These are phyloP conservation scores for Corylus heterophylla DNA, from an alignment of 306 rosid genomes.

Conservation along the genomic window DNA sequence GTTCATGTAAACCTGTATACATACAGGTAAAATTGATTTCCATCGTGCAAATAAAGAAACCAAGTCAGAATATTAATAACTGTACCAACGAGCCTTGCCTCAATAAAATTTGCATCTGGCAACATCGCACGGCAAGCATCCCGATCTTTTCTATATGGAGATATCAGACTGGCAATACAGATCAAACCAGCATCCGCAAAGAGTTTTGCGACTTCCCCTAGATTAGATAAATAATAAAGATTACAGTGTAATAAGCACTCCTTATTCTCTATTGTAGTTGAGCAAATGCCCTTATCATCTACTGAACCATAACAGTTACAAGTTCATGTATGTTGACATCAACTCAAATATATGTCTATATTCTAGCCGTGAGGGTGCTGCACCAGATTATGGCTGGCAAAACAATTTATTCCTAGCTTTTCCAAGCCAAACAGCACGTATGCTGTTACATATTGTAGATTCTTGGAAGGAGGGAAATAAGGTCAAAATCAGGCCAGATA, in stretches of 20 bases:
- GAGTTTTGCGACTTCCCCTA: conserved; percentile 84
- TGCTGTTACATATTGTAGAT: neutral
- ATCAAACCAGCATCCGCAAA: conserved; percentile 82
- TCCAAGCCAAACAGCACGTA: neutral
- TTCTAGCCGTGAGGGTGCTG: neutral
- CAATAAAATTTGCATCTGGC: conserved; percentile 60
- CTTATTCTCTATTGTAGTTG: neutral
- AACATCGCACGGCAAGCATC: conserved; percentile 74
- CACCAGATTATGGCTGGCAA: neutral
- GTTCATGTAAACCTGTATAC: conserved; percentile 76
- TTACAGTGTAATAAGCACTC: neutral
- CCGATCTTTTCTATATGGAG: conserved; percentile 74
- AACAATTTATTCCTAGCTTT: neutral
- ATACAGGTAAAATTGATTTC: conserved; percentile 3
- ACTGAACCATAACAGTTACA: neutral
- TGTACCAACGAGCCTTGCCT: conserved; percentile 47
- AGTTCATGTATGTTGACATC: neutral
- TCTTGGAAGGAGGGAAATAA: neutral
- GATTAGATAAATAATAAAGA: conserved; percentile 10
- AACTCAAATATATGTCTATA: neutral
- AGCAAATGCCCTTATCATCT: neutral
- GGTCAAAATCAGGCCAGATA: neutral
- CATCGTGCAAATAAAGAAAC: conserved; percentile 27
- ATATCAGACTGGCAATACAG: conserved; percentile 77
- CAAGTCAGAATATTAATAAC: conserved; percentile 15